phyloP scores from a whole-genome alignment of 192 early-diverging fungal genomes.

The Coemansia aciculifera region DNA sequence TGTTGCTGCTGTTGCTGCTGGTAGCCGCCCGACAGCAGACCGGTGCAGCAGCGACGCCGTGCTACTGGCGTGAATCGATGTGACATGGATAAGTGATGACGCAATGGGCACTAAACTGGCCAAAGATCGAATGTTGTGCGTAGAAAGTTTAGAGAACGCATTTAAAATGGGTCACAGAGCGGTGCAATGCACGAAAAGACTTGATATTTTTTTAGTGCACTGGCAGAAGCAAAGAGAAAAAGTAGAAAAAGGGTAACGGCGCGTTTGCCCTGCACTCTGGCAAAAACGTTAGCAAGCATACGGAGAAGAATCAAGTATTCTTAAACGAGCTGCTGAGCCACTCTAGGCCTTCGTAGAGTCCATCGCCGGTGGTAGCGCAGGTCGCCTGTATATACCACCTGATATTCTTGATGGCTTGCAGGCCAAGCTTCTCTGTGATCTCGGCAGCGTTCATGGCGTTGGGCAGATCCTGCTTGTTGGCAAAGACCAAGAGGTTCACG shows the following conservation, averaged over 20 bases:
- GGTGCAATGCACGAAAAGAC: neutral
- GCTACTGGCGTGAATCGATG: neutral
- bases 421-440: slow-evolving; percentile 91
- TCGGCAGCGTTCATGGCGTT: slow-evolving; percentile 94
- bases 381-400: slow-evolving; percentile 94
- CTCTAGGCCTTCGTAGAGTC: slow-evolving; percentile 96
- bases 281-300: neutral
- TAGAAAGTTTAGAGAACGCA: no score
- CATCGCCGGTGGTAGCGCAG: slow-evolving; percentile 92
- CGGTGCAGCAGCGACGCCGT: neutral
- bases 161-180: no score
- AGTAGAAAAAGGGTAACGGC: neutral
- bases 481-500: slow-evolving; percentile 89
- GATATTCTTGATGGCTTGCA: slow-evolving; percentile 77
- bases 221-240: slow-evolving; percentile 1
- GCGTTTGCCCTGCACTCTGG: neutral
- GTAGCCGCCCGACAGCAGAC: neutral
- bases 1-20: neutral
- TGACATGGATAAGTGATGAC: neutral
- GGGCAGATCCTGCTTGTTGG: slow-evolving; percentile 99
- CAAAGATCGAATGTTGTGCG: neutral
- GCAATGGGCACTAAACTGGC: no score
- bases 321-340: slow-evolving; percentile 77
- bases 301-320: slow-evolving; percentile 3
- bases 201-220: slow-evolving; percentile 8